Evolutionary conservation across 2,329 filamentous ascomycete species (phyloP).

Genomic region (Fusarium anthophilum): DNA sequence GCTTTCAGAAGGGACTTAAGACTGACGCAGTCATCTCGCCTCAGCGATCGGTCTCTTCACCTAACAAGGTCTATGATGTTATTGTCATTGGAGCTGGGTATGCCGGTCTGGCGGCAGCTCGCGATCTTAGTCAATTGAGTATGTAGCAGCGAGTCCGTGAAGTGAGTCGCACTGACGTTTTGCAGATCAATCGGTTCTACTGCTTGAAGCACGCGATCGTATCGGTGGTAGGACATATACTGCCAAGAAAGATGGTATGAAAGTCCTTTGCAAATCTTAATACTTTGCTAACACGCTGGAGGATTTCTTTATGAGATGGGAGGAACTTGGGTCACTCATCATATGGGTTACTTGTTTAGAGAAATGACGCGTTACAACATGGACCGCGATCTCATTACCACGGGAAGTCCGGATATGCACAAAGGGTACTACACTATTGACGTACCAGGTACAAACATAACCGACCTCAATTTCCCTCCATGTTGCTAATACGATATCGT

Average conservation of each 20-base stretch:
- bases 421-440: background rate
- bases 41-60: background rate
- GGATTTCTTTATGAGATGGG: background rate
- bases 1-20: background rate
- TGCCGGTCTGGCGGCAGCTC: background rate
- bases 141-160: accelerated
- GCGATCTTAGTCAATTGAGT: background rate
- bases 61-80: background rate
- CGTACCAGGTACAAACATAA: accelerated
- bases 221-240: background rate
- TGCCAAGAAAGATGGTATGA: background rate
- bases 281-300: too few species aligned
- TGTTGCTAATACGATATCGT: accelerated
- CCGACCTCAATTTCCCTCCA: accelerated
- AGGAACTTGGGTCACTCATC: background rate
- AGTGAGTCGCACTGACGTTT: accelerated
- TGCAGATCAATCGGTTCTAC: background rate
- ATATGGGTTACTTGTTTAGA: background rate
- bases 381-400: background rate
- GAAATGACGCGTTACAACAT: background rate
- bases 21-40: background rate
- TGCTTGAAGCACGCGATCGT: background rate
- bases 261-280: too few species aligned
- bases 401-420: background rate
- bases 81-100: background rate